A percentile compares a stretch with the other conserved stretches of the same genome.
These are phyloP conservation scores for Lodderomyces metapsilosis DNA, from an alignment of 1,139 yeast genomes.

Conservation along the genomic window DNA sequence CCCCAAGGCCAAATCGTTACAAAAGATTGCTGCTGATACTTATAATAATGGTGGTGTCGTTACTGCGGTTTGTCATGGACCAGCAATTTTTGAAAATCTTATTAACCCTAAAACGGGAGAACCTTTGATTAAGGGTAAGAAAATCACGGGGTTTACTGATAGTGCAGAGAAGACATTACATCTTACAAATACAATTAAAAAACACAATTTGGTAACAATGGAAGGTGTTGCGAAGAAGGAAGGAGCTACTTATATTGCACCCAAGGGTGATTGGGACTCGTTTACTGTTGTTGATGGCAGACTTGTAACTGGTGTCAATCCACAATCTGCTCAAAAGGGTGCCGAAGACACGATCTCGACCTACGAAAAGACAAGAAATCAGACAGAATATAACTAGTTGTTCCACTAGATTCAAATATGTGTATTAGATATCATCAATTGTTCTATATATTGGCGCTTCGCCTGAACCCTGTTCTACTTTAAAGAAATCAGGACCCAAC, in stretches of 20 bases:
- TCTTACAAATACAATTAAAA: slow-evolving; percentile 33
- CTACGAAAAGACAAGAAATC: slow-evolving; percentile 5
- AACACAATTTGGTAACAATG: slow-evolving; percentile 33
- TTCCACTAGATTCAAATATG: too few species aligned
- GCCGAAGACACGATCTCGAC: slow-evolving; percentile 26
- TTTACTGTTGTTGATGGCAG: slow-evolving; percentile 53
- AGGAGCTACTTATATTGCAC: slow-evolving; percentile 47
- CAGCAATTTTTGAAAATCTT: slow-evolving; percentile 50
- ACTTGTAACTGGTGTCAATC: slow-evolving; percentile 62
- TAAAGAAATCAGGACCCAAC: slow-evolving; percentile 16
- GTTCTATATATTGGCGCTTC: slow-evolving; percentile 13
- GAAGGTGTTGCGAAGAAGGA: slow-evolving; percentile 31
- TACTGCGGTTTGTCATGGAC: slow-evolving; percentile 71
- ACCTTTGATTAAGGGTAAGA: slow-evolving; percentile 49
- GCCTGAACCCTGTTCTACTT: slow-evolving; percentile 13
- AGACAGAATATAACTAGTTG: not conserved
- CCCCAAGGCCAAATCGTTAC: slow-evolving; percentile 49
- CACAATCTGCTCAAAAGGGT: slow-evolving; percentile 55
- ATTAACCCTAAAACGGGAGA: slow-evolving; percentile 29
- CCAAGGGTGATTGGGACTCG: slow-evolving; percentile 53
- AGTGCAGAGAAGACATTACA: slow-evolving; percentile 47
- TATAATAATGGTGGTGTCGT: slow-evolving; percentile 54
- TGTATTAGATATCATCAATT: slow-evolving; percentile 10
- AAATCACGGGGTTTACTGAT: slow-evolving; percentile 61
- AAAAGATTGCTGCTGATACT: slow-evolving; percentile 43